These are phyloP conservation scores for Leishmania braziliensis DNA, from an alignment of 208 protist genomes.

Conservation along the genomic window DNA sequence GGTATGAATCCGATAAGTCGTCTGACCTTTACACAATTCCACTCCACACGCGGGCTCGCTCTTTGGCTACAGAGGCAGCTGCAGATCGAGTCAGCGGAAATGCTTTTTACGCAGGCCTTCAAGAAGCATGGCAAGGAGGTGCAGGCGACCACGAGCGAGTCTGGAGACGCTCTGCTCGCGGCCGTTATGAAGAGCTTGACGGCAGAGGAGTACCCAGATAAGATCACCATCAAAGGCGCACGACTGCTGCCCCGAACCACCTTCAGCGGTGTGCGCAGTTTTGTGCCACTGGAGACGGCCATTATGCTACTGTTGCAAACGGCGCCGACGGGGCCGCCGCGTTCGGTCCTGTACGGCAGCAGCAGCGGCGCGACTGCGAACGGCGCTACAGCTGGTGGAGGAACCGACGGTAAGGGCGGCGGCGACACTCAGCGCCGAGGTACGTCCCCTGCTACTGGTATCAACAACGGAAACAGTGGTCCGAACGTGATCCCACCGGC, in stretches of 20 bases:
- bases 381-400: neutral
- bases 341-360: slow-evolving; percentile 46
- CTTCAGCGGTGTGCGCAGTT: slow-evolving; percentile 51
- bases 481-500: neutral
- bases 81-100: slow-evolving; percentile 73
- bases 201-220: slow-evolving; percentile 57
- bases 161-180: slow-evolving; percentile 18
- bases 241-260: slow-evolving; percentile 64
- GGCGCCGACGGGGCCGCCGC: slow-evolving; percentile 56
- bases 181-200: slow-evolving; percentile 46
- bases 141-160: slow-evolving; percentile 18
- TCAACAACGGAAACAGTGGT: neutral
- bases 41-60: slow-evolving; percentile 55
- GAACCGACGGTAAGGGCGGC: neutral
- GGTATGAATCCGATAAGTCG: slow-evolving; percentile 79
- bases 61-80: slow-evolving; percentile 79
- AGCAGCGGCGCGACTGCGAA: neutral
- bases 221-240: slow-evolving; percentile 61
- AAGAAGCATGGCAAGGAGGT: slow-evolving; percentile 41
- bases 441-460: neutral
- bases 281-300: slow-evolving; percentile 58
- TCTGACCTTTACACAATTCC: slow-evolving; percentile 56
- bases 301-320: slow-evolving; percentile 64
- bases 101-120: slow-evolving; percentile 68
- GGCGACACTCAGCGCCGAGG: slow-evolving; percentile 12